Base-by-base conservation (phyloP, 2,329 filamentous ascomycete species). In the Penicillium aurantiogriseum region DNA sequence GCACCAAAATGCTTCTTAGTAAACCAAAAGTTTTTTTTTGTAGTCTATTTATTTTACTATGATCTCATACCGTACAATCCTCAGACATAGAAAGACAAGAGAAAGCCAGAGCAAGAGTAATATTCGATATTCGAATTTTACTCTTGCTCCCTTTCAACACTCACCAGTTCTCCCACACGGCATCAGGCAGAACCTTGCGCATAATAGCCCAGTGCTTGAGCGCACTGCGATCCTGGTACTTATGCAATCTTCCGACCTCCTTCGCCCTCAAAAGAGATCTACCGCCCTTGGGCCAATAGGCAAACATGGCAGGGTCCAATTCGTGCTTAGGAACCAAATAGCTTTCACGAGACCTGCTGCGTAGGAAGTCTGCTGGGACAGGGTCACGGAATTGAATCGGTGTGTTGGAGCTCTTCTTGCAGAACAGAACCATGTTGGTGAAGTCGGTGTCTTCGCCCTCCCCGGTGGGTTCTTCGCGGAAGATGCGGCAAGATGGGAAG, bases 401-500 rank as follows among this genome's bases (percentile, higher is more conserved):
- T 7, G 62, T 65, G 25, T 66, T 63, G 27, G 77, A 71, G 11
- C 77, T 80, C 76, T 92, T 93, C 57, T 85, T 87, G 80, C 94
- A 99, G 79, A 97, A 97, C 59, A 97, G 86, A 46, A 97, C 90
- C 84, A 97, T 91, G 79, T 99, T 99, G 71, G 92, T 91, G 73
- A 97, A 97, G 70, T 96, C 90, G 36, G 80, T 78, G 23, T 84
- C 74, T 23, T 57, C 59, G 19, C 60, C 53, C 8, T 78, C 74
- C 5, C 84, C 78, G 3, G 80, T 76, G 0, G 80, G 76, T 4
- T 85, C 81, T 27, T 99, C 94, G 61, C 94, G 88, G 83, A 92
- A 99, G 67, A 96, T 85, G 59, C 92, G 90, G 76, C 94, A 99
- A 4, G 86, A 85, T n/a, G 91, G 89, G 75, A 97, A 99, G 56